Percentiles rank a stretch among this genome's conserved stretches.
These are phyloP conservation scores for Rosa rugosa DNA, from an alignment of 306 rosid species.

Conservation along the genomic window DNA sequence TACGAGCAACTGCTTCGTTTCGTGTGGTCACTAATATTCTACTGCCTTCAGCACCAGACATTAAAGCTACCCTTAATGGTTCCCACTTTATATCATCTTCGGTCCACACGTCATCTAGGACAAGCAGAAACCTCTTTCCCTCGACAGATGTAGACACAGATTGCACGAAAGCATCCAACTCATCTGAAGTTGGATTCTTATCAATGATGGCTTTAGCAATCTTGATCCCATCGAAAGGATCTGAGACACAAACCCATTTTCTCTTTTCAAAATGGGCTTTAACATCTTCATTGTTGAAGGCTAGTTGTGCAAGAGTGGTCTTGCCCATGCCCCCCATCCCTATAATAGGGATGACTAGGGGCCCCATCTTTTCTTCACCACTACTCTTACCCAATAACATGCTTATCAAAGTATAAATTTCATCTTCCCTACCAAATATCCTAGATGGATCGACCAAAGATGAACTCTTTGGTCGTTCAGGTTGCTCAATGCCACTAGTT, in stretches of 20 bases:
- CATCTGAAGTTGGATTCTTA: neutral
- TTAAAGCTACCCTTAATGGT: neutral
- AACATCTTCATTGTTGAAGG: neutral
- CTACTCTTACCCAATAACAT: neutral
- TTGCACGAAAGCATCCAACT: neutral
- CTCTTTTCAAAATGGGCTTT: neutral
- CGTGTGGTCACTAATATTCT: conserved; percentile 19
- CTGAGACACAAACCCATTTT: conserved; percentile 2
- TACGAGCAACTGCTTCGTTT: conserved; percentile 5
- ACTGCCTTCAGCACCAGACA: conserved; percentile 13
- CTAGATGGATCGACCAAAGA: conserved; percentile 7
- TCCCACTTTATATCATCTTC: conserved; percentile 14
- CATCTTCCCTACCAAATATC: neutral
- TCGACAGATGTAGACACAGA: neutral
- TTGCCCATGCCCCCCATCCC: conserved; percentile 22
- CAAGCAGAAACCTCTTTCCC: conserved; percentile 10
- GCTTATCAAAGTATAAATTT: neutral
- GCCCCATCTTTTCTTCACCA: neutral
- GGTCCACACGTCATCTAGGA: conserved; percentile 22
- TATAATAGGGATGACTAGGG: conserved; percentile 10
- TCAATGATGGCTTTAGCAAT: conserved; percentile 12
- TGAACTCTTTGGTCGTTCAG: neutral
- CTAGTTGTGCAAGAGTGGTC: too few relatives aligned
- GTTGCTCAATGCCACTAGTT: neutral
- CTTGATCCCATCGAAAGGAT: conserved; percentile 9